These are phyloP conservation scores for Sporothrix variecibatus DNA, from an alignment of 2,329 filamentous ascomycete genomes.

Conservation along the genomic window DNA sequence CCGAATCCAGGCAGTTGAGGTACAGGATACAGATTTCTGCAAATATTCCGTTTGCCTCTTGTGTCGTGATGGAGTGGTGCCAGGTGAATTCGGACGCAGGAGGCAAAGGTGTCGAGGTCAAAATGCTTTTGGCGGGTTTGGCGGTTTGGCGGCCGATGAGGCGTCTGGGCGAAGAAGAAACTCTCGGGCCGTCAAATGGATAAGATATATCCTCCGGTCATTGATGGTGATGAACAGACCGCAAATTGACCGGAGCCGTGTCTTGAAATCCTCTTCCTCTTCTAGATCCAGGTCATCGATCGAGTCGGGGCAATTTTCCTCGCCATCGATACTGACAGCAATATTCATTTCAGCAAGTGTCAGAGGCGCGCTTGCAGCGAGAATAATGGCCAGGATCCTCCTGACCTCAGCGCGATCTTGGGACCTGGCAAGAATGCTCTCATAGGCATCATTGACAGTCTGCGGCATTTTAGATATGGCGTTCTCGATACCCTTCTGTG, in stretches of 20 bases:
- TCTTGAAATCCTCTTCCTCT: conserved; percentile 30
- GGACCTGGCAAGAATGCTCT: conserved; percentile 31
- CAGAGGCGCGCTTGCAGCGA: conserved; percentile 35
- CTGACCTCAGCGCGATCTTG: conserved; percentile 26
- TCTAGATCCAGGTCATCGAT: conserved; percentile 34
- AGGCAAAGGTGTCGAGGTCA: conserved; percentile 3
- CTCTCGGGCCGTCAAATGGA: conserved; percentile 40
- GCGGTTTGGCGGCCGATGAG: background rate
- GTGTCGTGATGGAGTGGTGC: conserved; percentile 31
- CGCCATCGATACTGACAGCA: conserved; percentile 31
- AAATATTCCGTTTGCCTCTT: conserved; percentile 32
- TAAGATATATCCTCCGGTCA: conserved; percentile 35
- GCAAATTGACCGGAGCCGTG: conserved; percentile 34
- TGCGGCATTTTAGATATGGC: conserved; percentile 31
- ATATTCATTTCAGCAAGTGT: conserved; percentile 37
- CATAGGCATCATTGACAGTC: conserved; percentile 33
- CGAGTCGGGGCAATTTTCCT: background rate
- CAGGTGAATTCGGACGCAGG: conserved; percentile 21
- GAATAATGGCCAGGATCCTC: conserved; percentile 34
- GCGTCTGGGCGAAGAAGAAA: conserved; percentile 34
- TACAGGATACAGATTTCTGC: conserved; percentile 33
- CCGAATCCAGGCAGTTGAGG: conserved; percentile 26
- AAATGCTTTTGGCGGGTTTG: background rate
- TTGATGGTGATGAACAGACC: conserved; percentile 38
- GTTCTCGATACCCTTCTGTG: conserved; percentile 27